Conservation (phyloP, 495 filamentous ascomycete genomes). For the Hypoxylon cercidicola region DNA sequence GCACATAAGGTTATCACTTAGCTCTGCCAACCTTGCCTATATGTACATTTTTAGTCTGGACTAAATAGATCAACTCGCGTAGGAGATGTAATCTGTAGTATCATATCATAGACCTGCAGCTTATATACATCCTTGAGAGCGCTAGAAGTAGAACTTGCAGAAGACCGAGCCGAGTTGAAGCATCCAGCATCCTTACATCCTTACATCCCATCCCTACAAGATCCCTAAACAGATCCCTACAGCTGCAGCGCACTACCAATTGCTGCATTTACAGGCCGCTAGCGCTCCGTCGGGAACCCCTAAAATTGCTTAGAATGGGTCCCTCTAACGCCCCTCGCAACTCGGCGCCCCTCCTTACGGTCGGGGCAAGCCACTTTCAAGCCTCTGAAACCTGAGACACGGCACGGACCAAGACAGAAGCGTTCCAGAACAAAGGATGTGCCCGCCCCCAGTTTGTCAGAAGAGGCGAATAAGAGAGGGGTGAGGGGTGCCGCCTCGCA, state of each 20-base stretch:
- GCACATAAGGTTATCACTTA: not conserved
- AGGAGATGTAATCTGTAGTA: conserved; percentile 28
- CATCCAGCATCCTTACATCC: too few relatives aligned
- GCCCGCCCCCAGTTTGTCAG: not conserved
- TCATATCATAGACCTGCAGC: conserved; percentile 6
- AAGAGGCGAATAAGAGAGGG: not conserved
- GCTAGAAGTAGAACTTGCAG: too few relatives aligned
- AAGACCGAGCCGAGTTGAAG: too few relatives aligned
- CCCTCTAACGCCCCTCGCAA: not conserved
- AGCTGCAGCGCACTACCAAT: conserved; percentile 27
- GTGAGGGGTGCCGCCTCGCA: too few relatives aligned
- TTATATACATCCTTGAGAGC: conserved; percentile 28
- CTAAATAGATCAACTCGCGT: not conserved
- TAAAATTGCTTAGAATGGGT: conserved; percentile 7
- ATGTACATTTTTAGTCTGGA: not conserved
- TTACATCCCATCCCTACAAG: too few relatives aligned
- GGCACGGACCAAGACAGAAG: conserved; percentile 31
- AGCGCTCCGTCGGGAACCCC: conserved; percentile 23
- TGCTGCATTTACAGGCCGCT: conserved; percentile 32
- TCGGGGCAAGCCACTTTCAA: conserved; percentile 25
- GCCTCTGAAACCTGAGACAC: conserved; percentile 18
- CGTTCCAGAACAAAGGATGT: conserved; percentile 31
- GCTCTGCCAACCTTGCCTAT: not conserved
- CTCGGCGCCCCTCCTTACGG: not conserved
- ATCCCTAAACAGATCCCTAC: conserved; percentile 33